Evolutionary conservation across 352 stramenopile genomes (phyloP).

Genomic region (Nothophytophthora sp.): DNA sequence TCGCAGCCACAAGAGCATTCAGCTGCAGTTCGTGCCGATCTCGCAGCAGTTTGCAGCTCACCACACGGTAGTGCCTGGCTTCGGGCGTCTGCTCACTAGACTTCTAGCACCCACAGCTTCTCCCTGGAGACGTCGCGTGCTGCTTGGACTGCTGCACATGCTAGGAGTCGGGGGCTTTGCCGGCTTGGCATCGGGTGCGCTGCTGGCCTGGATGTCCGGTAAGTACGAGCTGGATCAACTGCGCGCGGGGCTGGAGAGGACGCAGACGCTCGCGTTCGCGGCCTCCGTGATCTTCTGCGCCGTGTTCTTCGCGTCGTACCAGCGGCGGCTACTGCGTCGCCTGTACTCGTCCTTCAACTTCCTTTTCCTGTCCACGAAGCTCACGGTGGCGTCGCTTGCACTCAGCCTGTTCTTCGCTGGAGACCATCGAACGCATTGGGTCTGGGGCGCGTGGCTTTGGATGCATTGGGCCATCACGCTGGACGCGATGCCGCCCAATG

Average conservation of each 20-base stretch:
- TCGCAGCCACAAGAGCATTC: constrained; percentile 10
- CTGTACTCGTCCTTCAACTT: constrained; percentile 36
- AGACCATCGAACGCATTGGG: constrained; percentile 15
- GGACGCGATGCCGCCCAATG: constrained; percentile 27
- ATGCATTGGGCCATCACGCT: constrained; percentile 35
- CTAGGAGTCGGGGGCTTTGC: constrained; percentile 11
- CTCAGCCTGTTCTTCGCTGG: constrained; percentile 19
- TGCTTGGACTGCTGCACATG: constrained; percentile 9
- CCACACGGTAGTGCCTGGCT: constrained; percentile 14
- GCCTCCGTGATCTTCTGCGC: constrained; percentile 18
- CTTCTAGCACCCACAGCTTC: constrained; percentile 6
- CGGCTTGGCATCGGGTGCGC: constrained; percentile 6
- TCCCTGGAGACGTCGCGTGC: neutral
- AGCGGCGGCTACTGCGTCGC: constrained; percentile 17
- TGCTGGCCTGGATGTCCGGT: constrained; percentile 8
- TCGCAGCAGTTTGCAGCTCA: constrained; percentile 9
- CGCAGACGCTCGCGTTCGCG: constrained; percentile 9
- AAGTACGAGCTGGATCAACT: constrained; percentile 17
- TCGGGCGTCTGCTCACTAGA: constrained; percentile 13
- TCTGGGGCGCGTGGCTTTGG: constrained; percentile 28
- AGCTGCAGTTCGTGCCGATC: constrained; percentile 16
- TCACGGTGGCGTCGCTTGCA: constrained; percentile 19
- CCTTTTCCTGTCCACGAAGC: constrained; percentile 24
- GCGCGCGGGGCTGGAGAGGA: constrained; percentile 4
- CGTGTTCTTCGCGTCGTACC: constrained; percentile 17